A percentile compares a stretch with the other conserved stretches of the same genome.
These are phyloP conservation scores for Verticillium albo-atrum DNA, from an alignment of 2,329 filamentous ascomycete genomes.

Conservation along the genomic window DNA sequence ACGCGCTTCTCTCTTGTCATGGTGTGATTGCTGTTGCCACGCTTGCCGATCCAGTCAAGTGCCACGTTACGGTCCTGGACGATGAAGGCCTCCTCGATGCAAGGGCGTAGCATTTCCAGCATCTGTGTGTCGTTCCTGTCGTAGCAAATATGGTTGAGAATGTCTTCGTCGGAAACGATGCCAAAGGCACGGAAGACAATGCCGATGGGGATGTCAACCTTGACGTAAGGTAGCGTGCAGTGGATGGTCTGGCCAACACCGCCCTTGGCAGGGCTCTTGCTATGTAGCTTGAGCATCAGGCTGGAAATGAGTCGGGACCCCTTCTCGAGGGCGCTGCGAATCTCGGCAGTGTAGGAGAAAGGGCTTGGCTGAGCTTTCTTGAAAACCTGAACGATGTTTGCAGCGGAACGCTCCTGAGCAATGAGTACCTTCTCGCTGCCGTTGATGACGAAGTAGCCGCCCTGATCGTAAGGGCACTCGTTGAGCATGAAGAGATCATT, in stretches of 20 bases:
- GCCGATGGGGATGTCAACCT: constrained; percentile 86
- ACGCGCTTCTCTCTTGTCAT: constrained; percentile 72
- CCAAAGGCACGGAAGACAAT: constrained; percentile 95
- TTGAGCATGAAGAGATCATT: constrained; percentile 86
- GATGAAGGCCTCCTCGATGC: constrained; percentile 93
- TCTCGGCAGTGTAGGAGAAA: constrained; percentile 91
- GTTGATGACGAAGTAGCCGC: constrained; percentile 99
- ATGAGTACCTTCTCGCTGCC: constrained; percentile 98
- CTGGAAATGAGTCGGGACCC: constrained; percentile 92
- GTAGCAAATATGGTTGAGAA: constrained; percentile 96
- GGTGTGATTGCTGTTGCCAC: constrained; percentile 65
- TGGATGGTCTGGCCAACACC: constrained; percentile 85
- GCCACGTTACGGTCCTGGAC: constrained; percentile 95
- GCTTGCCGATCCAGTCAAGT: constrained; percentile 91
- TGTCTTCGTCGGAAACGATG: constrained; percentile 96
- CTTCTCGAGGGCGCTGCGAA: constrained; percentile 93
- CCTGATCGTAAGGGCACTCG: constrained; percentile 97
- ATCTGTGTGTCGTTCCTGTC: constrained; percentile 93
- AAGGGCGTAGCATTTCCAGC: constrained; percentile 95
- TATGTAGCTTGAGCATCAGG: constrained; percentile 83
- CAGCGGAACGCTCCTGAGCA: constrained; percentile 93
- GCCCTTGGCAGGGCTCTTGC: constrained; percentile 74
- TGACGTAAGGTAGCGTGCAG: constrained; percentile 89
- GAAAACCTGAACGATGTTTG: constrained; percentile 99
- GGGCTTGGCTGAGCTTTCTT: constrained; percentile 92